A percentile compares a stretch with the other conserved stretches of the same genome.
Evolutionary conservation across 1,284 basidiomycete species (phyloP).

Genomic region (Cutaneotrichosporon cyanovorans): DNA sequence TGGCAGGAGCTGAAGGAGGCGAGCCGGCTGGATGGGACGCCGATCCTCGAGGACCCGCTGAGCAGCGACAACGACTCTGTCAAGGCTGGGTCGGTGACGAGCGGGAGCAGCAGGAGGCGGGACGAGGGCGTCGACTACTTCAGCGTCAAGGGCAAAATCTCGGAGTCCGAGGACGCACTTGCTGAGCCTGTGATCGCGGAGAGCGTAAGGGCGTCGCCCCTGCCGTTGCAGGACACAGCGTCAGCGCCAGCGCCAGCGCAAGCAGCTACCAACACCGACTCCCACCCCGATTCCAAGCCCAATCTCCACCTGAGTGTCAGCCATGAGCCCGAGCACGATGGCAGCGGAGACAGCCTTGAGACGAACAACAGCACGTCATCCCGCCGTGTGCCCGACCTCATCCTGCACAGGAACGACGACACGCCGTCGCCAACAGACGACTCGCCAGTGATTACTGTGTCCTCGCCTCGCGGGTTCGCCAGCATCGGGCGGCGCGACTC

Average conservation of each 20-base stretch:
- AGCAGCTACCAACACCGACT: too few species aligned
- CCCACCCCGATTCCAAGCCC: too few species aligned
- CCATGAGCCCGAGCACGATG: too few species aligned
- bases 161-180: too few species aligned
- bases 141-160: constrained; percentile 3
- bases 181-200: too few species aligned
- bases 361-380: too few species aligned
- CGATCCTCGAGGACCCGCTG: neutral
- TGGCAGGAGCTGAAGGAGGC: constrained; percentile 41
- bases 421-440: neutral
- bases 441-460: neutral
- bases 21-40: constrained; percentile 17
- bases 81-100: neutral
- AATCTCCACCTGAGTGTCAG: too few species aligned
- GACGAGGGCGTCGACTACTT: constrained; percentile 5
- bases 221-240: too few species aligned
- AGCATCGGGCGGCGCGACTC: constrained; percentile 36
- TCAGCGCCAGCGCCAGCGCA: too few species aligned
- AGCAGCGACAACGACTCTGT: constrained; percentile 12
- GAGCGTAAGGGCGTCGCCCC: too few species aligned
- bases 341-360: too few species aligned
- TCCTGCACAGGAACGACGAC: constrained; percentile 2
- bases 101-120: constrained; percentile 1
- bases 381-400: neutral
- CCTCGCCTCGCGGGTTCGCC: constrained; percentile 20